Percentiles rank a stretch among this genome's conserved stretches.
Evolutionary conservation across 495 filamentous ascomycete genomes (phyloP).

Genomic region (Neurospora tetraspora): DNA sequence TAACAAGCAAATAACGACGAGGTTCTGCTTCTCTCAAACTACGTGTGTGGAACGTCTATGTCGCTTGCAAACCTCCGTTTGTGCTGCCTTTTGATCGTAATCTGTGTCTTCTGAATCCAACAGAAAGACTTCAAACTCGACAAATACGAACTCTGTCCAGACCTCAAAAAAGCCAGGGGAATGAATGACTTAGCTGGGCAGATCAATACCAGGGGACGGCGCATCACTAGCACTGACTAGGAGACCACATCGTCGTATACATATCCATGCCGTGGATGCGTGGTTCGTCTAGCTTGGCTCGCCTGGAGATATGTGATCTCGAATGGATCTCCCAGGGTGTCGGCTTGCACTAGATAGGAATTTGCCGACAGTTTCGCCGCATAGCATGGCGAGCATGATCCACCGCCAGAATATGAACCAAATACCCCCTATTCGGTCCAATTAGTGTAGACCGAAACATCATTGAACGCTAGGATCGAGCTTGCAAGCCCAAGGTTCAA

Average conservation of each 20-base stretch:
- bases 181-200: neutral
- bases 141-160: neutral
- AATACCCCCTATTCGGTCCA: neutral
- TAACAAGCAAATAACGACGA: neutral
- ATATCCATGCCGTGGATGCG: neutral
- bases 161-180: neutral
- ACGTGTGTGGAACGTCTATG: neutral
- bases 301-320: neutral
- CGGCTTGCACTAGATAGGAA: neutral
- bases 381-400: neutral
- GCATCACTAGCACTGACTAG: neutral
- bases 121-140: neutral
- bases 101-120: neutral
- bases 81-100: neutral
- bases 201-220: neutral
- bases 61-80: neutral
- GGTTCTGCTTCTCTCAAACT: neutral
- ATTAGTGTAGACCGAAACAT: neutral
- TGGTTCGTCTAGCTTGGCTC: neutral
- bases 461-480: neutral
- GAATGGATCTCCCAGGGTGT: neutral
- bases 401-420: neutral
- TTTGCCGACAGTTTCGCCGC: neutral
- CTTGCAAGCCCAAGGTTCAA: neutral
- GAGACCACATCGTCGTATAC: neutral